Evolutionary conservation across 495 filamentous ascomycete genomes (phyloP), one percentile per base, ranked within the genome.

Genomic region (Hypoxylon cercidicola): DNA sequence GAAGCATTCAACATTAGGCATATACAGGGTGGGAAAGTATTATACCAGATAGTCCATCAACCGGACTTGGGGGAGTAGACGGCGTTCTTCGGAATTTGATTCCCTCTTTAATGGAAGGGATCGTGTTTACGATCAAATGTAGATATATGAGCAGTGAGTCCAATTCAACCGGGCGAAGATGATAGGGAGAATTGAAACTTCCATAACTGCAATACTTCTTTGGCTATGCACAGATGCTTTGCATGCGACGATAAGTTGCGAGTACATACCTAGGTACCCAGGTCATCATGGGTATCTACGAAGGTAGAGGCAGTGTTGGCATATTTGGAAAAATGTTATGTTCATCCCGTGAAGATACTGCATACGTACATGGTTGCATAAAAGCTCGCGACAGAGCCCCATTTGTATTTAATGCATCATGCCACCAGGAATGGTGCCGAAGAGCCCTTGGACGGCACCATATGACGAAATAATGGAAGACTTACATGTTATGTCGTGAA

Each of bases 1-100:
- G 69, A 58, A 65, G 70, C 63, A 73, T 74, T 68, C 67, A 74
- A 74, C 72, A 74, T 67, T 23, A 57, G 64, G 70, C 63, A 70
- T 70, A 68, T 75, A 54, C 55, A 56, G 60, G 71, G 71, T 56
- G 65, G 71, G 65, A 67, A 69, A 68, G 68, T 63, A 68, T 66
- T 72, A 64, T 69, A 65, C 63, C 69, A 66, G 47, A 69, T 41
- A 68, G 73, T 75, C 76, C 77, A 80, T 80, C 77, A 80, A 80
- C 77, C 77, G 77, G 76, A 71, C 75, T 72, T 75, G 60, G 67
- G 25, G 63, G 68, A 64, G 66, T 64, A 71, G 52, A 49, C 54
- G 63, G 70, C 69, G 68, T 65, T 66, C 7, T 47, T 68, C n/a
- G 67, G 62, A 61, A 66, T 70, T 70, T 67, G 57, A 45, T 71